Evolutionary conservation across 1,284 basidiomycete genomes (phyloP), one percentile per base, ranked within the genome.

Genomic region (Coniferiporia weirii): DNA sequence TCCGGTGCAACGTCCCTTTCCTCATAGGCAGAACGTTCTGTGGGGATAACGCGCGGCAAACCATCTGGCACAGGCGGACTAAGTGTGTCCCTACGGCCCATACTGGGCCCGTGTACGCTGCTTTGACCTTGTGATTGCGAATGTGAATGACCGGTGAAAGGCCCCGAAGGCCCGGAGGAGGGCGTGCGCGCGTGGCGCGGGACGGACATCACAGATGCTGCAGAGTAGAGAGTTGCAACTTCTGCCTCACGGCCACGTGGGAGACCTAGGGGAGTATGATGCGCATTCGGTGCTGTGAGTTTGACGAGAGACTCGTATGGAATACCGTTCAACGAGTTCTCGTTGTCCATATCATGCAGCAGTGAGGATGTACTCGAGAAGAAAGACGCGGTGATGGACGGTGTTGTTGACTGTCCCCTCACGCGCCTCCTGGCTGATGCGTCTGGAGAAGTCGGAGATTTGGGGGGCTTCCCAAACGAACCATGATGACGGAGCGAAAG

Each of bases 1-100:
- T 95, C 91, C 1, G 81, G 79, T 0, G 89, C 89, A 5, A 94
- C 77, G 62, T 97, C 95, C n/a, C 91, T 80, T 20, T 84, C 81
- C 66, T 93, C 86, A 65, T 84, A 93, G 8, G 81, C 78, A 5
- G 79, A 72, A 7, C 81, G 80, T 0, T 80, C 80, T 13, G 70
- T 75, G 17, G 50, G 40, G 12, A 72, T 64, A 8, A 66, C 64
- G 34, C 67, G 27, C 6, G 35, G 32, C 17, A 20, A 13, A 1
- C 17, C 52, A 34, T 57, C 55, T 35, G 49, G 55, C 12, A 46
- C 43, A 8, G 55, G 69, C 13, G 74, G 66, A 8, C 72, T 66
- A 46, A 76, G 65, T n/a, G 72, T 73, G 22, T 80, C 73, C 50
- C 79, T 79, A 12, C 56, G 49, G 13, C 36, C 48, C 10, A 46